Evolutionary conservation across 2,329 filamentous ascomycete species (phyloP), one percentile per base, ranked within the genome.

Genomic region (Ascochyta koolunga): DNA sequence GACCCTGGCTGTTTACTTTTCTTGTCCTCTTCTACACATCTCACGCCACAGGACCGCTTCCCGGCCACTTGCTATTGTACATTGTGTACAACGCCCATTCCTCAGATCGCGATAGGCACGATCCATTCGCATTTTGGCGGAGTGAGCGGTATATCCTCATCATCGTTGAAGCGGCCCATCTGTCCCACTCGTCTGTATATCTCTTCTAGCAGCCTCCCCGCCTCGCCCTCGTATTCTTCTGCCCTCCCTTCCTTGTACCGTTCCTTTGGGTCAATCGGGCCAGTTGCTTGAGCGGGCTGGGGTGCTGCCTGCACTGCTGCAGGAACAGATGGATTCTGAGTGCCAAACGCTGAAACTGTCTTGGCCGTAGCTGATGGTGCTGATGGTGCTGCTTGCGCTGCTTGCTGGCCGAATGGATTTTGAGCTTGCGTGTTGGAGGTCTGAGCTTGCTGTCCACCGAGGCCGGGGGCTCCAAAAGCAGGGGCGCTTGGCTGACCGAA

Each of bases 81-180:
- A 43, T 24, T 31, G 9, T 37, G 3, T 21, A 22, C 10, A 3
- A 22, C 8, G 16, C 32, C 4, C 6, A 5, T 6, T 15, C 6
- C 31, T 54, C 41, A 45, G 1, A 37, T 44, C 5, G 36, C 27
- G 5, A 45, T 6, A 10, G 46, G 41, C 22, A 61, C 75, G 61
- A 86, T 87, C 80, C 87, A 93, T 67, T 93, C 91, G 57, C 86
- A 81, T 74, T 87, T 87, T 0, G 93, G 93, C 18, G 93, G 90
- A 39, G 91, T 77, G 63, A 89, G 82, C 0, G 93, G 93, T 77
- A 96, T 89, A 6, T 86, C 66, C 0, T 87, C 88, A 31, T 86
- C 84, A 36, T 83, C 85, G 36, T 83, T 80, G 72, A 96, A 96
- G 27, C 72, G 75, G 0, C 90, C 90, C 18, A 83, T 84, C 59